These are phyloP conservation scores for Candida takata DNA, from an alignment of 805 yeast genomes.

Conservation along the genomic window DNA sequence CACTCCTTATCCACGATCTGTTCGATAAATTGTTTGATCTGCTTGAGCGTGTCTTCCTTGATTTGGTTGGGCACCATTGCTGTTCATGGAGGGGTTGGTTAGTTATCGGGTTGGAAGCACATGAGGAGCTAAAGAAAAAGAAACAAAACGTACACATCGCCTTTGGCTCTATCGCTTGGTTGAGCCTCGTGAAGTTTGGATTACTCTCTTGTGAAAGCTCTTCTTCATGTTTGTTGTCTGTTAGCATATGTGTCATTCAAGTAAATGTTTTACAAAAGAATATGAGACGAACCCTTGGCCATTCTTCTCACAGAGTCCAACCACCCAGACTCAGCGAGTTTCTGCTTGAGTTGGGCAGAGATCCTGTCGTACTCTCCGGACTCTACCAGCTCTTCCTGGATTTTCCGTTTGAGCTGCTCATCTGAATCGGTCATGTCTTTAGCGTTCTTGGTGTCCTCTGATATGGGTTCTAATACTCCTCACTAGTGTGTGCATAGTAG, in stretches of 20 bases:
- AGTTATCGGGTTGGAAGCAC: not conserved
- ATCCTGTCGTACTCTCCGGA: slow-evolving; percentile 67
- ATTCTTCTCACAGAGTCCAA: slow-evolving; percentile 60
- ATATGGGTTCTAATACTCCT: too few relatives aligned
- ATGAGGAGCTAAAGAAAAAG: not conserved
- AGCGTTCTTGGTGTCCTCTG: too few relatives aligned
- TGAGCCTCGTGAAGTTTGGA: slow-evolving; percentile 47
- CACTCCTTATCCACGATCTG: slow-evolving; percentile 34
- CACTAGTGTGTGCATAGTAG: too few relatives aligned
- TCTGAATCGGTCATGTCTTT: slow-evolving; percentile 9
- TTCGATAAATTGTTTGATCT: slow-evolving; percentile 54
- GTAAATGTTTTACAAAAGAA: too few relatives aligned
- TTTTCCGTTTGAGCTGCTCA: slow-evolving; percentile 43
- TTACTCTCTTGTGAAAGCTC: slow-evolving; percentile 35
- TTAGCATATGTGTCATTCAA: too few relatives aligned
- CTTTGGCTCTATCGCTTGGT: slow-evolving; percentile 48
- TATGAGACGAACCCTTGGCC: slow-evolving; percentile 38
- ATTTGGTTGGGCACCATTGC: slow-evolving; percentile 62
- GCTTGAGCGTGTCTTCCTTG: slow-evolving; percentile 48
- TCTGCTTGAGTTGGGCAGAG: slow-evolving; percentile 41
- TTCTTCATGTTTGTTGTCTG: slow-evolving; percentile 13
- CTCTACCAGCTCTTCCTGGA: slow-evolving; percentile 62
- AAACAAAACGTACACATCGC: slow-evolving; percentile 48
- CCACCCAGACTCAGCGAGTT: slow-evolving; percentile 80
- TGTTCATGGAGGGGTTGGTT: slow-evolving; percentile 18